Evolutionary conservation across 768 basidiomycete species (phyloP).

Genomic region (Termitomyces bulborhizus): DNA sequence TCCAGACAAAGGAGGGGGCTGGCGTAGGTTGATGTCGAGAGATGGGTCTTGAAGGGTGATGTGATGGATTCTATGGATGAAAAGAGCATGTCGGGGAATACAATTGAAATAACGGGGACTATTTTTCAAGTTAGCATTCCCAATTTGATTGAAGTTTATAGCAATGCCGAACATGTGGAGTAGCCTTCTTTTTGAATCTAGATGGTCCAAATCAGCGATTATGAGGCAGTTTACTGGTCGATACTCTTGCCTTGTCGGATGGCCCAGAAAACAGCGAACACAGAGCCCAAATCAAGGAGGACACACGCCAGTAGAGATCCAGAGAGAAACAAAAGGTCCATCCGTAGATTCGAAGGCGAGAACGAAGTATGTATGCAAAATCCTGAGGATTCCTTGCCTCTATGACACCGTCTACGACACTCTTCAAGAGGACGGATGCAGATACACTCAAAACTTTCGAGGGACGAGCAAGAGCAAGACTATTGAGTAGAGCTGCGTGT

Average conservation of each 20-base stretch:
- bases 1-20: constrained; percentile 9
- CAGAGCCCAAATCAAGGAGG: constrained; percentile 30
- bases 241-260: constrained; percentile 3
- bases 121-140: not conserved
- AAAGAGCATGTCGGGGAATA: not conserved
- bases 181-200: not conserved
- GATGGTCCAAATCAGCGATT: not conserved
- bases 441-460: constrained; percentile 24
- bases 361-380: constrained; percentile 29
- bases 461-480: constrained; percentile 3
- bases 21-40: not conserved
- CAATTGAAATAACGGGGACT: not conserved
- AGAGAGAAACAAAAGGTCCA: constrained; percentile 28
- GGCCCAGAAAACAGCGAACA: constrained; percentile 14
- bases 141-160: not conserved
- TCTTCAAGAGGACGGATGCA: constrained; percentile 28
- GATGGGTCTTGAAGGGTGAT: not conserved
- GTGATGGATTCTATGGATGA: not conserved
- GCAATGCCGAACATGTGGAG: constrained; percentile 2
- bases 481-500: constrained; percentile 25
- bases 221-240: not conserved
- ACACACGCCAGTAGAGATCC: constrained; percentile 25
- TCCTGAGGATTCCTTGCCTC: constrained; percentile 40
- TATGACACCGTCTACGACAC: constrained; percentile 30
- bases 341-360: constrained; percentile 27